Base-by-base conservation (phyloP, 2,329 filamentous ascomycete species). In the Teratosphaeria zuluensis region DNA sequence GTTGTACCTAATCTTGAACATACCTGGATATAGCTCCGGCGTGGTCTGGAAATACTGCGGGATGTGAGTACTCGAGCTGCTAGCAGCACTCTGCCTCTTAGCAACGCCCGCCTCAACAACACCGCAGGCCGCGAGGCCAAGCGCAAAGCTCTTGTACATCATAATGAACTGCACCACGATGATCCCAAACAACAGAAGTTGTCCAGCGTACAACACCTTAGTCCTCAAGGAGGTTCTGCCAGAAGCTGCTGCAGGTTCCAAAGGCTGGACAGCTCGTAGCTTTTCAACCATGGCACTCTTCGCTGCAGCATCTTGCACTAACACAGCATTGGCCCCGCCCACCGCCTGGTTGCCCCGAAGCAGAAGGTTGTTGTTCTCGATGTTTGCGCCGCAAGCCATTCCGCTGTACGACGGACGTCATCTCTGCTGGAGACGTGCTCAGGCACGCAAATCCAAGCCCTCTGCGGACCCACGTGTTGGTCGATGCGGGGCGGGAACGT, bases 41-140 rank as follows among this genome's bases (percentile, higher is more conserved):
- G 75, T 77, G 0, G 83, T 86, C 69, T 85, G 81, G 66, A 85
- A 86, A 69, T 86, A 83, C 68, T 85, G 81, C 28, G 84, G 84
- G 53, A 84, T 21, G 57, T 53, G 62, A 24, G 52, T 59, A 53
- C 61, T 63, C 30, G 60, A 55, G 46, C 63, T 61, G 33, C 58
- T 60, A 32, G 56, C 62, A 19, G 58, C 59, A 30, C 54, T 56
- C 52, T 67, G 57, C 24, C 61, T 58, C 42, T 61, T 61, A 19
- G 66, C 54, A 5, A 65, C 57, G 19, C 56, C 64, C 51, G 62
- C 69, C 38, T 65, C 63, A 53, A 64, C 63, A 24, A 67, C 56
- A 16, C 61, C 65, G 42, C 58, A 60, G 33, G 65, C 64, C 28
- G 68, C 64, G 19, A 48, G 42, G 33, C 66, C 67, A n/a, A 69